Evolutionary conservation across 495 filamentous ascomycete species (phyloP), one percentile per base, ranked within the genome.

Genomic region (Hyaloscypha variabilis): DNA sequence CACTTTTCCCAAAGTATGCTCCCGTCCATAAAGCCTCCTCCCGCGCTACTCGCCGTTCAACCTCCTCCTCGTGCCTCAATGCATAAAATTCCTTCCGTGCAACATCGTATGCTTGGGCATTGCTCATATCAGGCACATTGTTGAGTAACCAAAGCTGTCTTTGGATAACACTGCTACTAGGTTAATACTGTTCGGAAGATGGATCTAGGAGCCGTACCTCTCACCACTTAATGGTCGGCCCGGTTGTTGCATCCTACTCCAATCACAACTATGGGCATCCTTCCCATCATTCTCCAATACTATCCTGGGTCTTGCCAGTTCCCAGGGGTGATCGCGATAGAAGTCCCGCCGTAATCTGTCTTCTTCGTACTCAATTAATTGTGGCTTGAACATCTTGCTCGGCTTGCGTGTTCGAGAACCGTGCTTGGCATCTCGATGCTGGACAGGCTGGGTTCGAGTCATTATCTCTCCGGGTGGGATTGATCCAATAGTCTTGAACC

Each of bases 321-420:
- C 95, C 95, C 95, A 99, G 5, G 95, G 95, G 77, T 99, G 95
- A 76, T 99, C 94, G 65, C 81, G 82, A 79, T 90, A 98, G 80
- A 98, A 99, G 29, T 89, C 79, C 62, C 72, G 79, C 57, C 95
- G 88, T 69, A 98, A 79, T 66, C 81, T 77, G 75, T 99, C 96
- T 76, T 99, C 95, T 54, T 92, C 91, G 75, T 93, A 96, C 60
- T 81, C 81, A 59, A 99, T 87, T 62, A 80, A 73, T 58, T 92
- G 85, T 6, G 95, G 95, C 70, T 88, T 83, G 78, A 92, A 98
- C 70, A 96, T 74, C 62, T 88, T 84, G 73, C 88, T 92, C 8
- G 90, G 78, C 74, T 88, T 90, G 70, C 85, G 85, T 11, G 78
- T 79, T 63, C 79, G 80, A 25, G 77, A 80, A 67, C 79, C 85